Base-by-base conservation (phyloP, 768 basidiomycete species). In the Calocera viscosa region DNA sequence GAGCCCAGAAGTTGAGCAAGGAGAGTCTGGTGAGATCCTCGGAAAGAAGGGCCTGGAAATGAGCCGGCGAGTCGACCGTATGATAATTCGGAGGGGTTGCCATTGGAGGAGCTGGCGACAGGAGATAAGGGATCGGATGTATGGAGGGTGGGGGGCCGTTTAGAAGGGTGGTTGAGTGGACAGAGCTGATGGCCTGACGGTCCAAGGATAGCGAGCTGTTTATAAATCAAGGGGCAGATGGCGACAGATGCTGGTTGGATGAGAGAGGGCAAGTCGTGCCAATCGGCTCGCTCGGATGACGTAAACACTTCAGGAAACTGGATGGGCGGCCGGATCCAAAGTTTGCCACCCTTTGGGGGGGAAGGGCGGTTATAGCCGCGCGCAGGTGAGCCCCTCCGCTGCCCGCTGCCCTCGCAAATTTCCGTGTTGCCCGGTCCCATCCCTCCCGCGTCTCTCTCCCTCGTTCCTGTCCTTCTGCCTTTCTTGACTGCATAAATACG, bases 1-100 rank as follows among this genome's bases (percentile, higher is more conserved):
- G 80, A 47, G 94, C 91, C 89, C 93, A 94, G 76, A 97, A 99
- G 78, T 90, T 91, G 73, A 96, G 85, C 39, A 95, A 80, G 2
- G 94, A 94, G 26, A 95, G 82, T 24, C 90, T 80, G 22, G 82
- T 77, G 35, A 99, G 83, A 76, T 98, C 94, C 24, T 76, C 73
- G 0, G 86, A 86, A 60, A 97, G 84, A 10, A 90, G 76, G 7
- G 78, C 73, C 74, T 91, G 85, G 77, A 98, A 92, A 64, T 91
- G 83, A 1, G 82, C 77, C 1, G 90, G 76, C 2, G 89, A 89
- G 26, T 77, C 73, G 64, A 95, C 82, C 16, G 71, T 71, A 72
- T 79, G 68, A 68, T 82, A 72, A 71, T 85, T 85, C 24, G 73
- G 68, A 12, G 71, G 67, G 22, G 43, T 60, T 60, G 53, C 53